phyloP scores from a whole-genome alignment of 352 stramenopile species.

The Phytophthora pisi region DNA sequence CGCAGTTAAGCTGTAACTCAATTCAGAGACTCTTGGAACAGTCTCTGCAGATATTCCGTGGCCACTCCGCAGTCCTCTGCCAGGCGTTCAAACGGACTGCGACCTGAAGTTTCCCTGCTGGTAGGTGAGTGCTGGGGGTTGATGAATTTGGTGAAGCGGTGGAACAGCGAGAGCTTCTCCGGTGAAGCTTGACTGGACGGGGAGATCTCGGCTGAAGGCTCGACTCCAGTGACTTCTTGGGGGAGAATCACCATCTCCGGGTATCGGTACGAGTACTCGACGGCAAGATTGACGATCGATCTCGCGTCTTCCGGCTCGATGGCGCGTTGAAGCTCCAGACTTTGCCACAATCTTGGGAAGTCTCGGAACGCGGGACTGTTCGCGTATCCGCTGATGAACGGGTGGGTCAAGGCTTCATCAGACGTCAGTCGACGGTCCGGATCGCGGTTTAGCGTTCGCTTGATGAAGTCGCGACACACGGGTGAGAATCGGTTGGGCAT shows the following conservation, averaged over 20 bases:
- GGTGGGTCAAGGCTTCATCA: conserved; percentile 89
- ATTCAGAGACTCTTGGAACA: conserved; percentile 24
- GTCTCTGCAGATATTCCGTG: conserved; percentile 13
- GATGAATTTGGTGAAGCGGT: conserved; percentile 28
- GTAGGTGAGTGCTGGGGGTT: not conserved
- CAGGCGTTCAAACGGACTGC: conserved; percentile 22
- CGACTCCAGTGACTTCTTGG: conserved; percentile 15
- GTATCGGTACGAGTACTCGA: conserved; percentile 42
- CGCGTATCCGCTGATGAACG: conserved; percentile 75
- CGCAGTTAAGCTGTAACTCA: conserved; percentile 17
- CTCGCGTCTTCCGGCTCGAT: conserved; percentile 33
- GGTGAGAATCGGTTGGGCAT: conserved; percentile 85
- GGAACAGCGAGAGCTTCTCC: conserved; percentile 26
- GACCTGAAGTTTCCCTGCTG: not conserved
- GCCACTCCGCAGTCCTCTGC: conserved; percentile 35
- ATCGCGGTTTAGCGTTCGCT: conserved; percentile 90
- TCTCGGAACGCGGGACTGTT: conserved; percentile 31
- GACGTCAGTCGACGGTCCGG: conserved; percentile 80
- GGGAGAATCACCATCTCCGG: conserved; percentile 24
- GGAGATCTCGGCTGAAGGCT: conserved; percentile 12
- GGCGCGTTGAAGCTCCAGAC: conserved; percentile 35
- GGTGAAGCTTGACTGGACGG: conserved; percentile 2
- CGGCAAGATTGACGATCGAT: conserved; percentile 39
- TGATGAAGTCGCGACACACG: conserved; percentile 94
- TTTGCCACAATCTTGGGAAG: conserved; percentile 51